Base-by-base conservation (phyloP, 1,284 basidiomycete species). In the Exsudoporus floridanus region DNA sequence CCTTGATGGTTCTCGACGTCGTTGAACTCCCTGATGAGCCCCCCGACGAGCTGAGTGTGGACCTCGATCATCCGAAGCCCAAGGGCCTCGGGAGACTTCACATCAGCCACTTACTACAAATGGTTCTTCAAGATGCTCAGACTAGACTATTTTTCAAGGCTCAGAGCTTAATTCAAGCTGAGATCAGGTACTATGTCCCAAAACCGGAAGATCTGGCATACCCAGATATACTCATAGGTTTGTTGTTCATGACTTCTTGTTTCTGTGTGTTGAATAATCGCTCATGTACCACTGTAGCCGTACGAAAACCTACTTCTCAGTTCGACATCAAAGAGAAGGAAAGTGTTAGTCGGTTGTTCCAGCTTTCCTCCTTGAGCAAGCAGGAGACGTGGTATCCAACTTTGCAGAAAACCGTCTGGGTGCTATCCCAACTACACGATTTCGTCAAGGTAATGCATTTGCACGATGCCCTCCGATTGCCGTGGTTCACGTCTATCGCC, bases 141-240 rank as follows among this genome's bases (percentile, higher is more conserved):
- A 97, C 94, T 7, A 76, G 93, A 48, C 71, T 97, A 46, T 92
- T 97, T 60, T 97, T 97, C 78, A 89, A 95, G 65, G 94, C 94
- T 8, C 94, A 97, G 70, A 82, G 91, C 1, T 80, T 96, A 44
- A 84, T 97, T 41, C 90, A 94, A 64, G 80, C 82, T 28, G 94
- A 97, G 46, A 92, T 97, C 38, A 75, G 88, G 61, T 86, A 90
- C 65, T 96, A 89, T 70, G 77, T 78, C 1, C 86, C 92, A 0
- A 88, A 83, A 59, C 72, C 79, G 7, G 85, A 84, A 59, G 94
- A 96, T 68, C 70, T 97, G 35, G 83, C 86, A 16, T 97, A 94
- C 72, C 93, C 94, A 16, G 86, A 85, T 50, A 89, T 87, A 59
- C 77, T 92, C 40, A 69, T 82, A 50, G 77, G 86, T 86, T 50